Conservation (phyloP, 176 grass and related monocot species). For the Carex myosuroides region DNA sequence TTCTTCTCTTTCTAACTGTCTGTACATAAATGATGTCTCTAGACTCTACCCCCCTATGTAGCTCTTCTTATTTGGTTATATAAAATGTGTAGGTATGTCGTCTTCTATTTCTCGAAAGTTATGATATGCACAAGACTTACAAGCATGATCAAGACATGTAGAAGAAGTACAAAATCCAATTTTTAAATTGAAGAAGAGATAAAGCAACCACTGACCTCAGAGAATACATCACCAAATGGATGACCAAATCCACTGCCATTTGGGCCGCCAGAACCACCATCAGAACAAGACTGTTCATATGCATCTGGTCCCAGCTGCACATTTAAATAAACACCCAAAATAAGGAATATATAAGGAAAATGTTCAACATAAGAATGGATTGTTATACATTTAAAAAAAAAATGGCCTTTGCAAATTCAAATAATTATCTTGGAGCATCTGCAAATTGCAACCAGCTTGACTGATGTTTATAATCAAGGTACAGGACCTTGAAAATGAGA, state of each 20-base stretch:
- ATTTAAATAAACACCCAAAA: constrained; percentile 4
- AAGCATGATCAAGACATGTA: not conserved
- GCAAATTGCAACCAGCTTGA: no score
- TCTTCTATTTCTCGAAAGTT: not conserved
- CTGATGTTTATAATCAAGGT: no score
- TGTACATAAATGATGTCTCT: not conserved
- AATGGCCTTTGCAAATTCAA: not conserved
- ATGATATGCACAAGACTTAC: not conserved
- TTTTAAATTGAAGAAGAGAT: not conserved
- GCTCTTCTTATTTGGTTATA: not conserved
- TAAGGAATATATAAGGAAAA: constrained; percentile 7
- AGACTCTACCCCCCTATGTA: not conserved
- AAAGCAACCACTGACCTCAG: constrained; percentile 34
- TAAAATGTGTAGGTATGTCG: not conserved
- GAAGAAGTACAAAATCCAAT: not conserved
- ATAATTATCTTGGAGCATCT: not conserved
- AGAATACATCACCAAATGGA: constrained; percentile 82
- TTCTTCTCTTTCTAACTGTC: not conserved
- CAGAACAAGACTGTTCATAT: constrained; percentile 56
- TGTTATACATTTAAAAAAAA: constrained; percentile 17
- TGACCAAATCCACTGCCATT: constrained; percentile 45
- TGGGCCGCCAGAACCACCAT: constrained; percentile 51
- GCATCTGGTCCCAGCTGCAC: constrained; percentile 72
- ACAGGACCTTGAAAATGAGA: no score
- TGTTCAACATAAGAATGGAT: constrained; percentile 13